Evolutionary conservation across 2,329 filamentous ascomycete species (phyloP).

Genomic region (Hypoxylon sp.): DNA sequence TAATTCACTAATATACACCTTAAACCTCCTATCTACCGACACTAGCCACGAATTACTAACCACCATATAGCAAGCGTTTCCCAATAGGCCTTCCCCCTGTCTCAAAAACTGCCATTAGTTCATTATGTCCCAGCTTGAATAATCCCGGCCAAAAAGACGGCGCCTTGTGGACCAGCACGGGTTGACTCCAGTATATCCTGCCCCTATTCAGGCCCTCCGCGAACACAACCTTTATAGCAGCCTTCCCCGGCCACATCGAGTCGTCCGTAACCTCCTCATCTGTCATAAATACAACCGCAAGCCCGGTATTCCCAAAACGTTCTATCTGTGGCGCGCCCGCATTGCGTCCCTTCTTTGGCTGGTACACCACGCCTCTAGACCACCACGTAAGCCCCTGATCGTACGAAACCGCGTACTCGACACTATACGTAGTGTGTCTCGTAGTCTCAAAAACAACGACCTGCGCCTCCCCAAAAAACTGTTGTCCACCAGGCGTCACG

Average conservation of each 20-base stretch:
- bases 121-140: constrained; percentile 48
- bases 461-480: constrained; percentile 52
- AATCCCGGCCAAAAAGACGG: constrained; percentile 60
- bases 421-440: constrained; percentile 57
- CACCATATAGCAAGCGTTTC: constrained; percentile 44
- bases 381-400: constrained; percentile 61
- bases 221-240: constrained; percentile 60
- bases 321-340: constrained; percentile 63
- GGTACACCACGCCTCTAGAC: constrained; percentile 59
- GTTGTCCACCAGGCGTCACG: constrained; percentile 52
- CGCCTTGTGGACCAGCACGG: constrained; percentile 52
- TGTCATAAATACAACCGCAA: constrained; percentile 64
- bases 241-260: constrained; percentile 59
- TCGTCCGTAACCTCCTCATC: constrained; percentile 58
- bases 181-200: constrained; percentile 55
- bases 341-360: constrained; percentile 57
- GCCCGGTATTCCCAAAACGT: constrained; percentile 57
- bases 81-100: constrained; percentile 52
- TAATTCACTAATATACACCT: not conserved
- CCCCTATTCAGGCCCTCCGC: constrained; percentile 55
- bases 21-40: constrained; percentile 14
- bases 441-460: constrained; percentile 65
- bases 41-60: not conserved
- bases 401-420: constrained; percentile 63
- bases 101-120: constrained; percentile 54